Conservation (phyloP, 331 rosid species). For the Dryas integrifolia region DNA sequence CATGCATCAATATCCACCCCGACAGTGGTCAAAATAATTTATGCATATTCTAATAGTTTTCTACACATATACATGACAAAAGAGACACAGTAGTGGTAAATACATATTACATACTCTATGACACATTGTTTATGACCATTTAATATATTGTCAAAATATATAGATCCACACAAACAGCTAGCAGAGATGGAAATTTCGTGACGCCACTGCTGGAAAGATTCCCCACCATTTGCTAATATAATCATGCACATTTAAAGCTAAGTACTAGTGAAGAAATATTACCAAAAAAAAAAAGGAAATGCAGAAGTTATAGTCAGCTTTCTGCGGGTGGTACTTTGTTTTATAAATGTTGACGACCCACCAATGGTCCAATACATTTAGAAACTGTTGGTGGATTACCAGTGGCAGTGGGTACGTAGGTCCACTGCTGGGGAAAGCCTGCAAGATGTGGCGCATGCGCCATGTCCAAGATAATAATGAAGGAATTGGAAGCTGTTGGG, state of each 20-base stretch:
- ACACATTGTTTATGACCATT: too few species aligned
- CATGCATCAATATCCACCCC: conserved; percentile 7
- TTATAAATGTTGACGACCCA: not conserved
- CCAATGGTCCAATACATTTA: not conserved
- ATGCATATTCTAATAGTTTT: not conserved
- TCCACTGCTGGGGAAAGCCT: conserved; percentile 2
- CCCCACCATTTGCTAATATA: not conserved
- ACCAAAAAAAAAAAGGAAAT: not conserved
- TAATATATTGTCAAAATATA: too few species aligned
- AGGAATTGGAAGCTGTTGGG: conserved; percentile 10
- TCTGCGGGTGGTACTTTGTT: conserved; percentile 3
- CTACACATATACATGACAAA: not conserved
- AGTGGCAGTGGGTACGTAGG: not conserved
- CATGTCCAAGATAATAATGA: not conserved
- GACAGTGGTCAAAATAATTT: not conserved
- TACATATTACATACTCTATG: not conserved
- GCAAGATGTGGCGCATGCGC: not conserved
- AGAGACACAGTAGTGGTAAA: not conserved
- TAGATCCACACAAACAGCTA: conserved; percentile 1
- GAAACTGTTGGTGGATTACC: conserved; percentile 9
- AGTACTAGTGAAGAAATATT: not conserved
- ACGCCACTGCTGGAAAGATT: conserved; percentile 23
- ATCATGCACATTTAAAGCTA: not conserved
- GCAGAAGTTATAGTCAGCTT: not conserved
- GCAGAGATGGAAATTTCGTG: conserved; percentile 10